phyloP scores from a whole-genome alignment of 495 filamentous ascomycete genomes.

The Podospora sp. region DNA sequence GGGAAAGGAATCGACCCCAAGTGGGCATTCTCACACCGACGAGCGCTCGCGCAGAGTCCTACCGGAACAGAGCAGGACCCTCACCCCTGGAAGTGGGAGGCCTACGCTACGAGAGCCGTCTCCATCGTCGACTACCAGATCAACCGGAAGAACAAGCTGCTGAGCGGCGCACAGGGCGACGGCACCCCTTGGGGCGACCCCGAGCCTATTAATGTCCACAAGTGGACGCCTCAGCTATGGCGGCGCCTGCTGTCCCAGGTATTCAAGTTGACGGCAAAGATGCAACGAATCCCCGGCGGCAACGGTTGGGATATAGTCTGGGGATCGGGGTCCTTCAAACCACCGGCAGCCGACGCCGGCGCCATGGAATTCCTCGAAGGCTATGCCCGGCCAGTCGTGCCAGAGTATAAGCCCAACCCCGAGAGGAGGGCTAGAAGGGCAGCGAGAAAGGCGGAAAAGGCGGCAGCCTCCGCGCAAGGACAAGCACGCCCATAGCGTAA shows the following conservation, averaged over 20 bases:
- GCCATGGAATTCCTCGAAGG: constrained; percentile 38
- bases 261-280: constrained; percentile 38
- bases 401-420: no score
- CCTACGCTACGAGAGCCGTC: constrained; percentile 28
- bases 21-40: constrained; percentile 35
- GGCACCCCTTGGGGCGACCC: constrained; percentile 39
- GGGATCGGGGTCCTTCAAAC: constrained; percentile 28
- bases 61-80: not conserved
- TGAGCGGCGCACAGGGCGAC: constrained; percentile 39
- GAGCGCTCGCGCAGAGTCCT: constrained; percentile 23
- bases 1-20: constrained; percentile 53
- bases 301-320: constrained; percentile 37
- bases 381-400: no score
- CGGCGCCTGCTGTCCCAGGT: constrained; percentile 36
- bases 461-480: not conserved
- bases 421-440: no score
- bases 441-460: not conserved
- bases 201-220: constrained; percentile 32
- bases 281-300: constrained; percentile 30
- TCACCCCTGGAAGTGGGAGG: constrained; percentile 31
- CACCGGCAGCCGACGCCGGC: constrained; percentile 22
- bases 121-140: constrained; percentile 22
- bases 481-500: not conserved
- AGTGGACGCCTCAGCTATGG: constrained; percentile 28
- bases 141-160: constrained; percentile 32